Base-by-base conservation (phyloP, 2,329 filamentous ascomycete genomes). In the Nemania sp. region DNA sequence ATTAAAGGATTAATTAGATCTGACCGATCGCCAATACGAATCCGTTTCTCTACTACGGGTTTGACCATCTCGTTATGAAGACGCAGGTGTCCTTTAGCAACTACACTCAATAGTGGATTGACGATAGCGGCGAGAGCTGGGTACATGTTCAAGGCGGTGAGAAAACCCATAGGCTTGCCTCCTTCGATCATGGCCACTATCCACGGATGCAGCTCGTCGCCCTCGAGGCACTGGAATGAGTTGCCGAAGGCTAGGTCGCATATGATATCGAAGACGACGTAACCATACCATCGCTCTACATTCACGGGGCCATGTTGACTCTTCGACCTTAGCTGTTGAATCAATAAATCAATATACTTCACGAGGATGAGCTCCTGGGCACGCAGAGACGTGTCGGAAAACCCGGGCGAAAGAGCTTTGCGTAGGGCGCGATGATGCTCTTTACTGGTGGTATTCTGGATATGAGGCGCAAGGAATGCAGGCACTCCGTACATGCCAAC, bases 391-490 rank as follows among this genome's bases (percentile, higher is more conserved):
- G 58, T 47, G 10, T 61, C 58, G n/a, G 58, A 53, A 52, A 61
- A 61, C 10, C 51, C 59, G 13, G 59, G 59, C 49, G 59, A 54
- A 5, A 62, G 35, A 38, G 38, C 59, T 35, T 55, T 62, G 51
- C 49, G 59, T 13, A 62, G 45, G 41, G 41, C 59, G 20, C 59
- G 59, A 13, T 62, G 59, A 45, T 55, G 41, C 38, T 54, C 51
- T 22, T 77, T 75, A 43, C 70, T 70, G 20, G 68, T 71, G 11
- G 74, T 72, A 54, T 76, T 71, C 56, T 71, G 70, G 26, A 71
- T 53, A 24, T 72, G 68, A 32, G 65, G 59, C 22, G 67, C 61
- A n/a, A 71, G 45, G 38, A 68, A 68, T 2, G 70, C 54, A 3
- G 64, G 64, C 18, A 70, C 64, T 11, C 65, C 57, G 24, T 67